Percentiles rank a stretch among this genome's conserved stretches.
Evolutionary conservation across 148 eudicot genomes (phyloP).

Genomic region (Chenopodium suecicum): DNA sequence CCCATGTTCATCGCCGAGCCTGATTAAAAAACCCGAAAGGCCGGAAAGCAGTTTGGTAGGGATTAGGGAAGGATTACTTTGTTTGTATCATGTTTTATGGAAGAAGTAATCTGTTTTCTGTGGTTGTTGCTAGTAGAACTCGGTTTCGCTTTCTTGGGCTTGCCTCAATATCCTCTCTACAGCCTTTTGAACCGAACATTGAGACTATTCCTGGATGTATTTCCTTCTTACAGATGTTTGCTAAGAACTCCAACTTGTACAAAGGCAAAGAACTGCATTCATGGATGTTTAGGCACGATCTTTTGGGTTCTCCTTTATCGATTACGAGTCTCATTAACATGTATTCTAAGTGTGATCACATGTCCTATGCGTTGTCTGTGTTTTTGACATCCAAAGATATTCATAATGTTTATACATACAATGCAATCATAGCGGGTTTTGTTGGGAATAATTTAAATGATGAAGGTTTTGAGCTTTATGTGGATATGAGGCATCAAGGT

Average conservation of each 20-base stretch:
- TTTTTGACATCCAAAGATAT: conserved; percentile 30
- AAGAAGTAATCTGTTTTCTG: background rate
- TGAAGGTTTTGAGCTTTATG: conserved; percentile 39
- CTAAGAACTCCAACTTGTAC: conserved; percentile 33
- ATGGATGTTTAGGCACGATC: conserved; percentile 43
- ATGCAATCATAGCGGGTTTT: conserved; percentile 60
- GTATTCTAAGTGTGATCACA: conserved; percentile 64
- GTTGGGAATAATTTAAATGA: conserved; percentile 34
- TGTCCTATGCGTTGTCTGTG: conserved; percentile 42
- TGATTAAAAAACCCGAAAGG: too few relatives aligned
- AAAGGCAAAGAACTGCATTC: conserved; percentile 57
- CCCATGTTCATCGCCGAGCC: too few relatives aligned
- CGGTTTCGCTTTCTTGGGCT: background rate
- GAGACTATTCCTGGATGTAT: conserved; percentile 32
- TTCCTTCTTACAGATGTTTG: conserved; percentile 48
- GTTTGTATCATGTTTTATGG: background rate
- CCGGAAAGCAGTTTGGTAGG: too few relatives aligned
- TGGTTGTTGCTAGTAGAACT: background rate
- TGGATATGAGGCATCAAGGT: conserved; percentile 43
- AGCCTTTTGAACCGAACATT: background rate
- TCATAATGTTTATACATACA: conserved; percentile 50
- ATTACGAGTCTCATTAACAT: conserved; percentile 71
- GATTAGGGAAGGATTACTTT: too few relatives aligned
- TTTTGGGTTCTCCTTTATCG: conserved; percentile 45
- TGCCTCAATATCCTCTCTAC: conserved; percentile 10